A percentile compares a stretch with the other conserved stretches of the same genome.
phyloP scores from a whole-genome alignment of 306 rosid genomes.

The Trifolium dubium region DNA sequence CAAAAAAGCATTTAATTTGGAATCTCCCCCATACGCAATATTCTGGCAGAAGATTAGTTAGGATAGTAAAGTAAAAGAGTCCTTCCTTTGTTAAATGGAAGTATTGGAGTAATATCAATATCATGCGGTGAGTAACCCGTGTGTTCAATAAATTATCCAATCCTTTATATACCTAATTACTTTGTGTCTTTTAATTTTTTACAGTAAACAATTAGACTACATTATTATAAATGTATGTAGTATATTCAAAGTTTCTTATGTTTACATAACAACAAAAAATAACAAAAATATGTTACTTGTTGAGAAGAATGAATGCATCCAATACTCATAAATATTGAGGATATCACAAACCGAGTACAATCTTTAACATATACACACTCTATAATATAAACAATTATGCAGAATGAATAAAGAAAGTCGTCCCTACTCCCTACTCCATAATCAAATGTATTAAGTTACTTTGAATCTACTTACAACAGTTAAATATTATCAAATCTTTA shows the following conservation, averaged over 20 bases:
- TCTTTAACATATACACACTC: neutral
- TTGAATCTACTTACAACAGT: neutral
- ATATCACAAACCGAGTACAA: conserved; percentile 4
- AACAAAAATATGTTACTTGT: neutral
- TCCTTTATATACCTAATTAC: too few species aligned
- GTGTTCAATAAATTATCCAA: too few species aligned
- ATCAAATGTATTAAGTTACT: neutral
- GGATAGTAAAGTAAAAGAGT: neutral
- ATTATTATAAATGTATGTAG: too few species aligned
- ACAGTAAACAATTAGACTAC: too few species aligned
- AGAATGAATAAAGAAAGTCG: neutral
- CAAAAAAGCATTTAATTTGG: neutral
- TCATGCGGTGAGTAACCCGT: neutral
- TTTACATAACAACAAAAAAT: neutral
- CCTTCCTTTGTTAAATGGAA: too few species aligned
- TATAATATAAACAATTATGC: neutral
- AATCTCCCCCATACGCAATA: neutral
- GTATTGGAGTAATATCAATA: too few species aligned
- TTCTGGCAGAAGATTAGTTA: neutral
- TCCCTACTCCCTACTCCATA: neutral
- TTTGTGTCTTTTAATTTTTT: too few species aligned
- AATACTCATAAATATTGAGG: conserved; percentile 15
- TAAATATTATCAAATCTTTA: conserved; percentile 24
- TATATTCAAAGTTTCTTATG: neutral
- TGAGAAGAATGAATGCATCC: conserved; percentile 9